Base-by-base conservation (phyloP, 257 asterid genomes). In the Verbascum thapsus region DNA sequence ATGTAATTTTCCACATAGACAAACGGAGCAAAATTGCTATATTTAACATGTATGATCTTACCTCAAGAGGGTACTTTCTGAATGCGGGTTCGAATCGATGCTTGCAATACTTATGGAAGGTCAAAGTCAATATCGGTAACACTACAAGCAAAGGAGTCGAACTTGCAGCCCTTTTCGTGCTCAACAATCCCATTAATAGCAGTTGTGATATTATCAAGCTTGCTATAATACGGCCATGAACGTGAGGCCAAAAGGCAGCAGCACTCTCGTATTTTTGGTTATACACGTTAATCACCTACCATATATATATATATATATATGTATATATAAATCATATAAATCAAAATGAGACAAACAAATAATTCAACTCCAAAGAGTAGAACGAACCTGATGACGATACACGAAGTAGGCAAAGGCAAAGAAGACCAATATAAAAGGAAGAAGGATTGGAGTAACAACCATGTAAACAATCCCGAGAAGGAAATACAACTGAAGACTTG, bases 381-480 rank as follows among this genome's bases (percentile, higher is more conserved):
- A 42, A 73, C 88, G 35, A 57, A 91, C 98, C 97, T 92, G 98
- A 58, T 92, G 98, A 49, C 97, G 98, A 58, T 92, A 92, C n/a
- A 92, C 95, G 4, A 92, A 83, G 79, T 81, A 80, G 58, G 98
- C 98, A 6, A 91, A 79, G 76, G 88, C 94, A 13, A 91, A 91
- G 89, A 91, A 91, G 74, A 91, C 73, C 72, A 91, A 72, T 66
- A 88, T 71, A 68, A 91, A 91, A 16, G 98, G 98, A 61, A 92
- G 95, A 69, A 92, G 96, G 48, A 92, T 79, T n/a, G 98, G 98
- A 42, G 97, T 92, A 39, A 92, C 85, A 19, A 58, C 86, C 84
- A 87, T 81, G 71, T 92, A 92, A 4, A 92, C 98, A 10, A 80
- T 77, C 5, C 98, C 98, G 3, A 92, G 84, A 61, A 92, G 95